Evolutionary conservation across 2,329 filamentous ascomycete species (phyloP), one percentile per base, ranked within the genome.

Genomic region (Plenodomus biglobosus): DNA sequence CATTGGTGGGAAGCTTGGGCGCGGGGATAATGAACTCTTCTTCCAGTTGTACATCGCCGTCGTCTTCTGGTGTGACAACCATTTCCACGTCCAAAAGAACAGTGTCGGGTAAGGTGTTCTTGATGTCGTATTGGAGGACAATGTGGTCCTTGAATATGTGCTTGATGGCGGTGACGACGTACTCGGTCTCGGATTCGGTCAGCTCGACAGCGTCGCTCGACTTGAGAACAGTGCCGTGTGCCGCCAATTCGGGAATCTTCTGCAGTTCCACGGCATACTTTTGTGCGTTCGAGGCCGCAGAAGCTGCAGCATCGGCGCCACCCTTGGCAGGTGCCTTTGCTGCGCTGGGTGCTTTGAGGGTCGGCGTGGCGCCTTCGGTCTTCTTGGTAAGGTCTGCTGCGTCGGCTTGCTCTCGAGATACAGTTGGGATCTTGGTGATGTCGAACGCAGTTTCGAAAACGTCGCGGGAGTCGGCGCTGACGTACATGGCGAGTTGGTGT

Each of bases 131-230:
- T 69, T 99, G 94, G 45, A 99, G 78, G 27, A 99, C 92, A 66
- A 99, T 80, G 68, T 97, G 90, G 71, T 96, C 90, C 76, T 95
- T 95, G 85, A 96, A 99, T 65, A 99, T 85, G 71, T 99, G 94
- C 79, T 99, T 99, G 74, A 96, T 83, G 18, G 94, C 86, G 30
- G 83, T 85, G 52, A 99, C 94, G 42, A 96, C 91, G 64, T 99
- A 99, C 74, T 99, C 94, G 17, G 92, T 97, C 75, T 97, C 94
- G 44, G 90, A 90, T 73, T 99, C 94, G 16, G 94, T 97, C 54
- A 99, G 85, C 74, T 96, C 92, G 59, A 95, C 84, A 41, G 88
- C 76, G 20, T 84, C 75, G 50, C 90, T 95, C 37, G 92, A 96
- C 78, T 96, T 97, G 78, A 99, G 87, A 11, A 97, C 84, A 57